Evolutionary conservation across 805 yeast species (phyloP), one percentile per base, ranked within the genome.

Genomic region (Grigorovia humatica): DNA sequence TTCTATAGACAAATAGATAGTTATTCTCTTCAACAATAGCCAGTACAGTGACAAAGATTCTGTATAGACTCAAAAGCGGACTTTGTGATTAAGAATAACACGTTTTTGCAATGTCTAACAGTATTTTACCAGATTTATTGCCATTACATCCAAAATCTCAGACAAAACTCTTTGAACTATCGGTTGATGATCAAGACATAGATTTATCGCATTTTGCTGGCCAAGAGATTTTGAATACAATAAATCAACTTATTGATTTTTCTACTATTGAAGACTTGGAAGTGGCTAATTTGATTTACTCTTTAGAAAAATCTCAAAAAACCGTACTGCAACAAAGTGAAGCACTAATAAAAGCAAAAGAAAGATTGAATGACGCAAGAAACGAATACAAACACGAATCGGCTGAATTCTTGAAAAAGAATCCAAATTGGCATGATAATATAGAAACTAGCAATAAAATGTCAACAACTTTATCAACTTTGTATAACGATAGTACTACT

Each of bases 131-230:
- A 15, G 15, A 43, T 2, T 49, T 53, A 4, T 55, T 60, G 18
- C 67, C 67, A 9, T 35, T 63, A 43, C 63, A 62, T 51, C 57
- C 52, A 9, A 48, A 51, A 9, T 52, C 58, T 2, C 52, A 52
- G 13, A 48, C 44, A 15, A 49, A 51, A 18, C 55, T 63, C 32
- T 62, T 58, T 43, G 49, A 51, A 13, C 42, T 63, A 45, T 49
- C 48, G 8, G 41, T 54, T 6, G 35, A 42, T 9, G 65, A 61
- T 46, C 19, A 51, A 3, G 46, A 56, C 4, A 38, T 47, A 5
- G 42, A 54, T 27, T 56, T 53, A 18, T 32, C 15, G 15, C 46
- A 52, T 9, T 50, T 47, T 20, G 55, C 56, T 18, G 57, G 56
- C 18, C 51, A 51, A n/a, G 60, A 61, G 48, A 48, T 63, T 41